Evolutionary conservation across 805 yeast species (phyloP).

Genomic region (Yarrowia sp.): DNA sequence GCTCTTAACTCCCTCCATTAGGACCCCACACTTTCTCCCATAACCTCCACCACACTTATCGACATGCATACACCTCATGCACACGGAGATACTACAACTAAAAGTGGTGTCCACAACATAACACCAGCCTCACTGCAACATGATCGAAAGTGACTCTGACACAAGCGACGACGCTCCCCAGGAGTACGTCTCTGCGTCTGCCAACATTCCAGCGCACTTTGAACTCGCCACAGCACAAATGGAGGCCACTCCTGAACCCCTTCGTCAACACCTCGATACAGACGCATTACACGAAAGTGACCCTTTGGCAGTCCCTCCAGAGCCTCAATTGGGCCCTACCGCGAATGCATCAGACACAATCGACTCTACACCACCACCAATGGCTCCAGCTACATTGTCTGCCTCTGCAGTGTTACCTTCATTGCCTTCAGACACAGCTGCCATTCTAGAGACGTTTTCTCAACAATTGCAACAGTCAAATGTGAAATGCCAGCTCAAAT

Average conservation of each 20-base stretch:
- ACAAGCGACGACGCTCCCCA: constrained; percentile 26
- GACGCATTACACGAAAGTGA: not conserved
- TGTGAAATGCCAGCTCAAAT: constrained; percentile 50
- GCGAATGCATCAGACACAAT: constrained; percentile 44
- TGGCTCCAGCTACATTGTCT: constrained; percentile 47
- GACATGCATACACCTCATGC: constrained; percentile 25
- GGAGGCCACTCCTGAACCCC: constrained; percentile 14
- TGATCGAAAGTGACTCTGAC: constrained; percentile 22
- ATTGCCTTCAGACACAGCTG: constrained; percentile 48
- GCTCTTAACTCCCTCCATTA: no score
- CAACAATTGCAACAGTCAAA: constrained; percentile 41
- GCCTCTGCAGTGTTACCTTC: constrained; percentile 49
- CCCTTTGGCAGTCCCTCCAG: not conserved
- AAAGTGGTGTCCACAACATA: not conserved
- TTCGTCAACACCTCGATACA: not conserved
- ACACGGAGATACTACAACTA: not conserved
- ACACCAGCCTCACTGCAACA: not conserved
- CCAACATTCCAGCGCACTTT: constrained; percentile 9
- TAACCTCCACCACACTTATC: constrained; percentile 18
- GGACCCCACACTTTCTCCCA: no score
- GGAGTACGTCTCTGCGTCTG: constrained; percentile 33
- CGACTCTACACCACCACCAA: constrained; percentile 45
- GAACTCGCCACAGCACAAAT: constrained; percentile 16
- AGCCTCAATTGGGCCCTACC: not conserved
- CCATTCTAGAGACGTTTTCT: constrained; percentile 45